A percentile compares a stretch with the other conserved stretches of the same genome.
These are phyloP conservation scores for Rubroboletus satanas DNA, from an alignment of 768 basidiomycete species.

Conservation along the genomic window DNA sequence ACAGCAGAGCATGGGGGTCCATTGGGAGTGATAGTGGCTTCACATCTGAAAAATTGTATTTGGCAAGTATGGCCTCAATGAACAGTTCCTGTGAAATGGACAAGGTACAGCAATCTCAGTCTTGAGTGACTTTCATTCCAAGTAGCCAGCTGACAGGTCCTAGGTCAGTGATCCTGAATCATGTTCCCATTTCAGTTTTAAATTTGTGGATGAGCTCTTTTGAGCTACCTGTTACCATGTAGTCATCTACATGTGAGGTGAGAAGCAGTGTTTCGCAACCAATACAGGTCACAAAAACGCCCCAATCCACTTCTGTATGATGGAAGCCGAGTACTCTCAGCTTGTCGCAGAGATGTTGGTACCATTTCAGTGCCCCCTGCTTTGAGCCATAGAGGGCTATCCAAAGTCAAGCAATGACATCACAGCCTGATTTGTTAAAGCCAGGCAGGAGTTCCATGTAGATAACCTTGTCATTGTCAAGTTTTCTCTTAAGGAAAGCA, in stretches of 20 bases:
- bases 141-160: slow-evolving; percentile 1
- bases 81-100: slow-evolving; percentile 1
- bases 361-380: slow-evolving; percentile 8
- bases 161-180: neutral
- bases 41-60: neutral
- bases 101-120: neutral
- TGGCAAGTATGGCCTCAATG: neutral
- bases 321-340: neutral
- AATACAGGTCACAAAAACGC: neutral
- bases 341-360: neutral
- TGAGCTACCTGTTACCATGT: neutral
- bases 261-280: neutral
- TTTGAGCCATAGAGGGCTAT: slow-evolving; percentile 6
- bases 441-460: too few species aligned
- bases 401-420: too few species aligned
- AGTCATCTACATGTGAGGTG: slow-evolving; percentile 4
- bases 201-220: neutral
- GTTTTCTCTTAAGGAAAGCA: too few species aligned
- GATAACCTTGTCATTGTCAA: too few species aligned
- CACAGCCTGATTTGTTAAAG: too few species aligned
- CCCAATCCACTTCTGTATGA: neutral
- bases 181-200: neutral
- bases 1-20: neutral
- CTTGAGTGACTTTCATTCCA: neutral
- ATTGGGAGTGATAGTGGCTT: slow-evolving; percentile 1